phyloP scores from a whole-genome alignment of 2,329 filamentous ascomycete species.

The Pseudomassariella vexata region DNA sequence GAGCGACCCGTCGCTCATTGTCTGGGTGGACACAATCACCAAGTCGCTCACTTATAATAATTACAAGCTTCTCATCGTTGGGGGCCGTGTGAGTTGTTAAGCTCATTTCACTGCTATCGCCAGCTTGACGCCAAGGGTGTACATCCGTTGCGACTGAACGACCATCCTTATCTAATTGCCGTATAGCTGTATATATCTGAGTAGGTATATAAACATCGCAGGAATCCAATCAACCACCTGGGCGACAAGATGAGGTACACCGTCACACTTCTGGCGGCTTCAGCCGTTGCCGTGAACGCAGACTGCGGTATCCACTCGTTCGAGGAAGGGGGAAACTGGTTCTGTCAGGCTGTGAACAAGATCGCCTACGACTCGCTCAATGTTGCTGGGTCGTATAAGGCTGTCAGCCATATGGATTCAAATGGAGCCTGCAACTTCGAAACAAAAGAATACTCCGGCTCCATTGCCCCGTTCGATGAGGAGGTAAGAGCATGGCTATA shows the following conservation, averaged over 20 bases:
- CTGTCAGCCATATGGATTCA: slow-evolving; percentile 54
- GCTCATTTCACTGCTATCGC: slow-evolving; percentile 13
- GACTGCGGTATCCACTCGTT: slow-evolving; percentile 10
- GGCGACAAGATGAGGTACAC: slow-evolving; percentile 10
- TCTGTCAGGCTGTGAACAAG: slow-evolving; percentile 58
- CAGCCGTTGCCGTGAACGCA: slow-evolving; percentile 8
- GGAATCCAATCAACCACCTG: slow-evolving; percentile 7
- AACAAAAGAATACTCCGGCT: slow-evolving; percentile 49
- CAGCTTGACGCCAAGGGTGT: neutral
- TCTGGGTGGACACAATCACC: slow-evolving; percentile 23
- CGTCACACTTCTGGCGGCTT: slow-evolving; percentile 7
- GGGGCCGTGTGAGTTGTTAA: slow-evolving; percentile 14
- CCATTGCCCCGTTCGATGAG: slow-evolving; percentile 62
- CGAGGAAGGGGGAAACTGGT: slow-evolving; percentile 53
- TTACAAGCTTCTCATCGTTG: slow-evolving; percentile 12
- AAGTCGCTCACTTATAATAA: slow-evolving; percentile 23
- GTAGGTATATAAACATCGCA: neutral
- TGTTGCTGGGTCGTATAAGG: slow-evolving; percentile 56
- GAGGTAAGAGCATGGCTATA: slow-evolving; percentile 49
- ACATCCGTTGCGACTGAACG: too few relatives aligned
- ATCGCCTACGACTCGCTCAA: slow-evolving; percentile 64
- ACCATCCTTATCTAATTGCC: neutral
- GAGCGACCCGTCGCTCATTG: slow-evolving; percentile 24
- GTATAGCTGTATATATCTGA: too few relatives aligned
- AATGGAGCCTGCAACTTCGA: slow-evolving; percentile 48